Evolutionary conservation across 2,329 filamentous ascomycete genomes (phyloP), one percentile per base, ranked within the genome.

Genomic region (Claviceps arundinis): DNA sequence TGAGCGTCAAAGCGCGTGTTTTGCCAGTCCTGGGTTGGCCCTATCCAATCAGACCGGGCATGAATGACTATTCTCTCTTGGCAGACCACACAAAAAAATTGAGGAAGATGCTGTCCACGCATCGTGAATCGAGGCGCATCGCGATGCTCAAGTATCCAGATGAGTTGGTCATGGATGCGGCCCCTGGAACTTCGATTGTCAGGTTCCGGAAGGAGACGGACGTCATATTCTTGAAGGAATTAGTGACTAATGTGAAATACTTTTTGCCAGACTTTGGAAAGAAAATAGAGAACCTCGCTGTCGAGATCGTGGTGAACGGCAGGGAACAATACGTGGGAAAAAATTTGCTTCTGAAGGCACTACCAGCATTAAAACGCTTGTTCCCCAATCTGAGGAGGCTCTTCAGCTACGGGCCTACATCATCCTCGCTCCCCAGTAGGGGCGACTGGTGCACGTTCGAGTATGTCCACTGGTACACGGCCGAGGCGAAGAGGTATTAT

Each of bases 41-140:
- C 16, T 49, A 46, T 24, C 51, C 50, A 11, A 41, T 45, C n/a
- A 56, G 62, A 2, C 56, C 48, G 13, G 60, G 2, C 19, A 19
- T 19, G 19, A 19, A 19, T 19, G 19, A 65, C 4, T 57, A 60
- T 5, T 13, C 55, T 1, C 55, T 50, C 3, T 59, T 70, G 0
- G 53, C 55, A 0, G 56, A 62, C 5, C 61, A 63, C n/a, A 70
- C 66, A 0, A 53, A 51, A 22, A 47, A 56, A 2, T 50, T 64
- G 1, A 63, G 67, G 7, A 52, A 56, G 3, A 55, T 71, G 14
- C 56, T 69, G 37, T 62, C 67, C 1, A 61, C 66, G 9, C 61
- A 68, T 40, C 57, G 60, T 7, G 68, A 70, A 54, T 67, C 66
- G 17, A 68, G 69, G 26, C 56, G 52, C 14, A 51, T 69, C 4